These are phyloP conservation scores for Beauveria scarabaeidicola DNA, from an alignment of 2,329 filamentous ascomycete genomes.

Conservation along the genomic window DNA sequence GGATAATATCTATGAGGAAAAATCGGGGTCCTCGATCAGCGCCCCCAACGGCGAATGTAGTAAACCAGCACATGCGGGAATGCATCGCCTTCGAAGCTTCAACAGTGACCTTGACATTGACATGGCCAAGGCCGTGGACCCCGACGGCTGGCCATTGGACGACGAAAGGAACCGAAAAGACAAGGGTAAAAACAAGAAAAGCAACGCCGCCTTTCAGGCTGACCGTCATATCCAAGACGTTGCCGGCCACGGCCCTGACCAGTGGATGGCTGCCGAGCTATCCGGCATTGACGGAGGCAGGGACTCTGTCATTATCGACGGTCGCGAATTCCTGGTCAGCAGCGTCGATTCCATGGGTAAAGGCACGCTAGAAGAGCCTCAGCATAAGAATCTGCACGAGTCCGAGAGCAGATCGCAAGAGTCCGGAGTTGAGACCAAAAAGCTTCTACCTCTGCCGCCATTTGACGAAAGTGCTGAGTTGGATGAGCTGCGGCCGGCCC, in stretches of 20 bases:
- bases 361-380: constrained; percentile 41
- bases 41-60: constrained; percentile 16
- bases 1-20: constrained; percentile 52
- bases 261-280: constrained; percentile 58
- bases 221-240: constrained; percentile 49
- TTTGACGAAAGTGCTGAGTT: constrained; percentile 53
- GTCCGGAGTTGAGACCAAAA: constrained; percentile 33
- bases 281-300: constrained; percentile 54
- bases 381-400: constrained; percentile 7
- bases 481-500: constrained; percentile 59
- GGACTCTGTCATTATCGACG: constrained; percentile 60
- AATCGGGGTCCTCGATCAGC: constrained; percentile 22
- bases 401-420: constrained; percentile 20
- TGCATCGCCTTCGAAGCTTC: constrained; percentile 44
- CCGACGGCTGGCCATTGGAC: constrained; percentile 8
- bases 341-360: constrained; percentile 56
- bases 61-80: constrained; percentile 27
- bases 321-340: constrained; percentile 63
- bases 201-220: not conserved
- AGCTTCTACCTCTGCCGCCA: constrained; percentile 49
- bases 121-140: constrained; percentile 41
- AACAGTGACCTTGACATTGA: constrained; percentile 53
- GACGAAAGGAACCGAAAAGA: constrained; percentile 15
- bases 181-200: constrained; percentile 22
- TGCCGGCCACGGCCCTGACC: constrained; percentile 67